Base-by-base conservation (phyloP, 345 rosid species). In the Kernera saxatilis region DNA sequence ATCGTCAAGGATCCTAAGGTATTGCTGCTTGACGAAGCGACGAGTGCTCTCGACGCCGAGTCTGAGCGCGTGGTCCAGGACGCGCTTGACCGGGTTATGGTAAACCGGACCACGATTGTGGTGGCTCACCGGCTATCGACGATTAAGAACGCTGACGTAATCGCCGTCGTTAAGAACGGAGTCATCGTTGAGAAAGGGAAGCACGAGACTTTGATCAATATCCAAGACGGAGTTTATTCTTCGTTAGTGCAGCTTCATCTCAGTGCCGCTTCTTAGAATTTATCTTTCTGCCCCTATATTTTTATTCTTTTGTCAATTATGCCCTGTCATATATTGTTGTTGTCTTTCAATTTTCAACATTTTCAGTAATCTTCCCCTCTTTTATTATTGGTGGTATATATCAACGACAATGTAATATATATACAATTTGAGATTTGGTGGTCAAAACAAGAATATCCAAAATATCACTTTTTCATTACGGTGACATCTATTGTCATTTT, bases 1-100 rank as follows among this genome's bases (percentile, higher is more conserved):
- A 81, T 88, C 19, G 80, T 91, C 3, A 91, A 87, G 59, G 79
- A 69, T 40, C 97, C 97, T 0, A 85, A 80, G 53, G 81, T 88
- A 35, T 32, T 88, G 12, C 80, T 88, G 18, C 75, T 88, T 5
- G 95, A 91, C 32, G 97, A 91, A 70, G 97, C 90, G 0, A 91
- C 95, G 0, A 88, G 95, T 55, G 95, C 95, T 0, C 82, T 88
- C 0, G 95, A 88, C 60, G 88, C 93, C 0, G 95, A 91, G 52
- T 88, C 95, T 0, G 91, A 87, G 40, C 78, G 87, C 1, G 82
- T 85, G 56, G 93, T 88, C 12, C 93, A 88, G n/a, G 89, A 85
- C 12, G 91, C 95, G 5, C 61, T 85, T 22, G 95, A 88, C 30
- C 61, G 80, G 35, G 86, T 81, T 5, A 81, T 78, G 85, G 85